Evolutionary conservation across 2,329 filamentous ascomycete species (phyloP).

Genomic region (Fusarium solani-melongenae): DNA sequence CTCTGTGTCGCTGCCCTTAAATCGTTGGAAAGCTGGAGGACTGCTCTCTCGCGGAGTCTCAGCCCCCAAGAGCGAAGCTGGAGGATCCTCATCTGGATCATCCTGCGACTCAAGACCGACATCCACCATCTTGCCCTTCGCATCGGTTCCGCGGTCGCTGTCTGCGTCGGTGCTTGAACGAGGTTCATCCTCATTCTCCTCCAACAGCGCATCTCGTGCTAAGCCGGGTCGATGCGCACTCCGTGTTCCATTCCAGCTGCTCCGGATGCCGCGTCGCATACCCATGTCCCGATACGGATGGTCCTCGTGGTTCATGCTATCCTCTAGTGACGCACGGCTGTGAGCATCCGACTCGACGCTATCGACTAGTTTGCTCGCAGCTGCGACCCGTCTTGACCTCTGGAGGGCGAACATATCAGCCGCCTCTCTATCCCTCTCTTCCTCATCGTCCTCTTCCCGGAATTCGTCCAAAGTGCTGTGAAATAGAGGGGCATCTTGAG

Average conservation of each 20-base stretch:
- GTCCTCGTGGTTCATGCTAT: slow-evolving; percentile 44
- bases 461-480: slow-evolving; percentile 92
- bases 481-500: slow-evolving; percentile 90
- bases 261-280: slow-evolving; percentile 66
- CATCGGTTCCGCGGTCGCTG: slow-evolving; percentile 45
- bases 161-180: slow-evolving; percentile 47
- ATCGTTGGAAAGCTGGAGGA: slow-evolving; percentile 72
- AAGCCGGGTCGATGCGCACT: slow-evolving; percentile 49
- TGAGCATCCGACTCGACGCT: slow-evolving; percentile 80
- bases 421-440: slow-evolving; percentile 88
- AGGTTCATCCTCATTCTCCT: slow-evolving; percentile 56
- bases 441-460: slow-evolving; percentile 91
- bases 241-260: slow-evolving; percentile 71
- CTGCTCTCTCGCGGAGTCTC: slow-evolving; percentile 64
- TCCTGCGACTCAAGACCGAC: slow-evolving; percentile 80
- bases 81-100: slow-evolving; percentile 67
- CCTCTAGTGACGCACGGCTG: slow-evolving; percentile 51
- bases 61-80: slow-evolving; percentile 65
- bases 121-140: slow-evolving; percentile 82
- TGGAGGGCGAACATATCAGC: slow-evolving; percentile 96
- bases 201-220: slow-evolving; percentile 49
- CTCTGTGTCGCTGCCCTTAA: slow-evolving; percentile 55
- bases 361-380: slow-evolving; percentile 83
- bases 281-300: slow-evolving; percentile 59
- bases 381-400: slow-evolving; percentile 88